phyloP scores from a whole-genome alignment of 2,329 filamentous ascomycete genomes.

The Fusarium tupiense region DNA sequence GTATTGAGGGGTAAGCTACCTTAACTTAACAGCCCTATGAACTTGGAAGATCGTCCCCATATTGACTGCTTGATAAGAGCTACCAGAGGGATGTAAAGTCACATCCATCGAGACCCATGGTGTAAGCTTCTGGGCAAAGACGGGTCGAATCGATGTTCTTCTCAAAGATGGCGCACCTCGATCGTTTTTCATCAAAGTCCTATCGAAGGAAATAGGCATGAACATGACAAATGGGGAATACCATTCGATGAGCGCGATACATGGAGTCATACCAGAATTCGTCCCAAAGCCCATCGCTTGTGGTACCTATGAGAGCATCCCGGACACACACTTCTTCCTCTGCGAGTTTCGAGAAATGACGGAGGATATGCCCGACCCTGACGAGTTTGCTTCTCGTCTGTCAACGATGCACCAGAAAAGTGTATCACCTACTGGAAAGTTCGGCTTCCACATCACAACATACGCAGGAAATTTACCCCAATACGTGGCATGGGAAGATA shows the following conservation, averaged over 20 bases:
- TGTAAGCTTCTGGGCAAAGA: background rate
- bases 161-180: fast-evolving
- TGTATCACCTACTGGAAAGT: background rate
- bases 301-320: background rate
- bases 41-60: no score
- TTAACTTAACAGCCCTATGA: no score
- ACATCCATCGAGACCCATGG: background rate
- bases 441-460: background rate
- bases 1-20: background rate
- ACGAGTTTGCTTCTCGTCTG: background rate
- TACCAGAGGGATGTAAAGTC: background rate
- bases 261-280: background rate
- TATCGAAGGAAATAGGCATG: background rate
- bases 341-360: background rate
- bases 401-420: background rate
- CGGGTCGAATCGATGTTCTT: background rate
- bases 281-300: background rate
- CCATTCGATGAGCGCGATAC: background rate
- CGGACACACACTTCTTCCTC: background rate
- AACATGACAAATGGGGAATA: background rate
- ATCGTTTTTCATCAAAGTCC: background rate
- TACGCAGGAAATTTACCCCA: background rate
- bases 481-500: background rate
- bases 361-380: background rate
- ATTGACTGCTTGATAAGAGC: background rate